Base-by-base conservation (phyloP, 805 yeast genomes). In the Hanseniaspora taiwanica region DNA sequence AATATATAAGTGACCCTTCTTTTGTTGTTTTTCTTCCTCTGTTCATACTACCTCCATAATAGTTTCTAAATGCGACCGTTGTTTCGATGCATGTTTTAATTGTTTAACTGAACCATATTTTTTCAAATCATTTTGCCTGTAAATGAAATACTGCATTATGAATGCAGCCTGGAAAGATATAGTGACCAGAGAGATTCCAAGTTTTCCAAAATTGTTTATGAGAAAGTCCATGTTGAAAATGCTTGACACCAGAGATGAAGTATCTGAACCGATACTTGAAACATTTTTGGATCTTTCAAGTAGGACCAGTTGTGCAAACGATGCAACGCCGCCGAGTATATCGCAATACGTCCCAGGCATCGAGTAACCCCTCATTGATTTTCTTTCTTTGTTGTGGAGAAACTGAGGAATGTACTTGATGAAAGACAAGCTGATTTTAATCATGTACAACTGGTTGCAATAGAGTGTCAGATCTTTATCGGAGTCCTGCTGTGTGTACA, bases 301-400 rank as follows among this genome's bases (percentile, higher is more conserved):
- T 18, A 54, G 46, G 12, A 53, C 19, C 20, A 59, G 40, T 37
- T 58, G 63, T 17, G 42, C 14, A 21, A 58, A 34, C 2, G 59
- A 56, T 19, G 58, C 58, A 6, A 56, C 16, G 14, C 69, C 64
- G 13, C 71, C 71, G 7, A 56, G 45, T 13, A 55, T 37, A 48
- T 65, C 71, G 18, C 64, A 43, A 4, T 51, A 39, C 1, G 62
- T 61, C 2, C 67, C 60, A 9, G 84, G 71, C 46, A 89, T 72
- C 42, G 95, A 80, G 50, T 91, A 78, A 1, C 97, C 97, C 42
- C 74, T 71, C 41, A 86, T 86, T 4, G 94, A 81, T 51, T 78
- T 75, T 47, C 94, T 72, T 36, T 65, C 65, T 56, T 77, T 73
- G 60, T 89, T 89, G 54, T 82, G 93, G 42, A 72, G 62, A 40